Base-by-base conservation (phyloP, 106 monocot genomes). In the Cymbidium sinense region DNA sequence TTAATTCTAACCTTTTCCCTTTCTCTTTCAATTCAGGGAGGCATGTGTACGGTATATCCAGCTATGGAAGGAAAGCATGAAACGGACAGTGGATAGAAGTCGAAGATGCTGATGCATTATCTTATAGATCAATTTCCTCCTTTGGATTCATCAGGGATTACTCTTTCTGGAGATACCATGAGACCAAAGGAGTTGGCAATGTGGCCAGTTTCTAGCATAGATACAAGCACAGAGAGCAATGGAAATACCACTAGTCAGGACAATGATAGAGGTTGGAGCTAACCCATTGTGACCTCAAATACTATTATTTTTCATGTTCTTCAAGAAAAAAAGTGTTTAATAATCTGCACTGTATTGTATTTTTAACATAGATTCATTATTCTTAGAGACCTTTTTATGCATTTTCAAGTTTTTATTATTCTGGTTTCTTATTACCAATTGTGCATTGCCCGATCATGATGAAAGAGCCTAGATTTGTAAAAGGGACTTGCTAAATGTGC, bases 41-140 rank as follows among this genome's bases (percentile, higher is more conserved):
- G 93, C 94, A 37, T 90, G 94, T 84, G 52, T 84, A n/a, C 82
- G 78, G 37, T 98, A 90, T 79, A 83, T 88, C 77, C 87, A 94
- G 9, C 82, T 99, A 70, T 99, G 94, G 92, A 94, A 84, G 82
- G 81, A 79, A 99, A 92, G 47, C 98, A 94, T 87, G 92, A 94
- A 87, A 89, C 78, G 94, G 94, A 37, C 92, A 99, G 75, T 94
- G 94, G 94, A 76, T 95, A 78, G 94, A 99, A 85, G 85, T 92
- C 76, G 92, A 86, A 25, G 83, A 90, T 64, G 79, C 85, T 34
- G 94, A 94, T 74, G 84, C 77, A 67, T 75, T 89, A 75, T 86
- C 96, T 1, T 75, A 80, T 75, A 85, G 72, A 70, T 86, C 89
- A 96, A 37, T 82, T 86, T 78, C 75, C 81, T 83, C 43, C 87